These are phyloP conservation scores for Podospora pseudocomata DNA, from an alignment of 495 filamentous ascomycete genomes.

Conservation along the genomic window DNA sequence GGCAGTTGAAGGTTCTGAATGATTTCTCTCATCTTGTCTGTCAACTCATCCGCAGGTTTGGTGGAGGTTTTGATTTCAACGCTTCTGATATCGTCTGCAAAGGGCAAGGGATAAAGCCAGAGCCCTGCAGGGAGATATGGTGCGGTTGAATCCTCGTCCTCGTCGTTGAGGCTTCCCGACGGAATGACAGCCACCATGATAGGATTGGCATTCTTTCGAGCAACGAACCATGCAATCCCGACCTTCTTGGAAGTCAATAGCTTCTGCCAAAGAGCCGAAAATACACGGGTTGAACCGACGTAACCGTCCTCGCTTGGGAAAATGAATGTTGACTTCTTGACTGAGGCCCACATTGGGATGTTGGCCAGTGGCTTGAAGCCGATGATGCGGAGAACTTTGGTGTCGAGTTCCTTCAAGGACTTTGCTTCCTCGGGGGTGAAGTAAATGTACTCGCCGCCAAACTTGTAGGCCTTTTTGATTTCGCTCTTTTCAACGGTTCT, in stretches of 20 bases:
- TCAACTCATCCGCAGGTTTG: constrained; percentile 64
- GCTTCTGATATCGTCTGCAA: constrained; percentile 82
- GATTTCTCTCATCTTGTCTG: constrained; percentile 75
- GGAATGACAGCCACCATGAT: constrained; percentile 77
- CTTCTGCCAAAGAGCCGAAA: constrained; percentile 86
- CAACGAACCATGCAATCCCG: constrained; percentile 84
- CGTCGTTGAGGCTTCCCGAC: constrained; percentile 62
- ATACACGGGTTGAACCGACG: constrained; percentile 87
- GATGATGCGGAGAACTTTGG: constrained; percentile 79
- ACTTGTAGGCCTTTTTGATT: constrained; percentile 90
- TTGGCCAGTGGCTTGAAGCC: constrained; percentile 83
- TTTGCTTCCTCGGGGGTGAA: constrained; percentile 82
- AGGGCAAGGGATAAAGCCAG: constrained; percentile 86
- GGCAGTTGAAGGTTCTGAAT: constrained; percentile 88
- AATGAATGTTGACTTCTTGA: constrained; percentile 83
- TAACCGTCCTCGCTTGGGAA: constrained; percentile 91
- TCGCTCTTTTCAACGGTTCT: constrained; percentile 74
- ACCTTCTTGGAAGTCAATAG: constrained; percentile 73
- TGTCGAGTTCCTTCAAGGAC: constrained; percentile 63
- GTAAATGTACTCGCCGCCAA: constrained; percentile 82
- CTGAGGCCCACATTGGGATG: constrained; percentile 80
- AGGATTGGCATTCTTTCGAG: constrained; percentile 73
- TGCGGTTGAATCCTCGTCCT: constrained; percentile 59
- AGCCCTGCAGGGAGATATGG: constrained; percentile 77
- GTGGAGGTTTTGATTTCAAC: constrained; percentile 49